Evolutionary conservation across 2,329 filamentous ascomycete species (phyloP), one percentile per base, ranked within the genome.

Genomic region (Phialocephala subalpina): DNA sequence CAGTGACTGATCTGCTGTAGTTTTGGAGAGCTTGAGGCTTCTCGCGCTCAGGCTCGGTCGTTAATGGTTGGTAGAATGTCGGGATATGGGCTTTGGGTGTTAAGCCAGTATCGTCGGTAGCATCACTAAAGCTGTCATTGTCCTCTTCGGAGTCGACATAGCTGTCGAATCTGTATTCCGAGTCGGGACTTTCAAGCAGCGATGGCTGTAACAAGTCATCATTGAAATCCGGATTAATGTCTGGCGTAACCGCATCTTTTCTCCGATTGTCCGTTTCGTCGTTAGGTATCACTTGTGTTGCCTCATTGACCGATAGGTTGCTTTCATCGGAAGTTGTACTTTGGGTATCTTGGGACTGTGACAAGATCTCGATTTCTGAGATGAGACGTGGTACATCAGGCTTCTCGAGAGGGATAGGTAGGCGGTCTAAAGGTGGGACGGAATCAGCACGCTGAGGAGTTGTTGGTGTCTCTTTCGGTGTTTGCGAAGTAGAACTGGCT

Each of bases 1-100:
- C 76, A 45, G 77, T 79, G 53, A 76, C 75, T 7, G 78, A 77
- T 61, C 79, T 78, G 58, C 58, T 73, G 60, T 77, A 76, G 52
- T 76, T 75, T 52, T 73, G 69, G 38, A 74, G 62, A 71, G 72
- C 65, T 72, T 76, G 59, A 69, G 77, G 62, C 63, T 74, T 72
- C 70, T 70, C 59, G 72, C 72, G 62, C 65, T 73, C 52, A 74
- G 72, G 62, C 71, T 76, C 55, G 72, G 69, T 60, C 69, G 71
- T 47, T 65, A 74, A 55, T 70, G 73, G 52, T 67, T 75, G 42
- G 71, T 74, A 49, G 70, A 73, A 16, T 68, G 76, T 68, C 73
- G 77, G 66, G 73, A 75, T 29, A 52, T 53, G 42, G 38, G 61
- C 70, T 65, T 58, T 71, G 16, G 69, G 67, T 16, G 71, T 74